Evolutionary conservation across 345 rosid genomes (phyloP).

Genomic region (Carallia brachiata): DNA sequence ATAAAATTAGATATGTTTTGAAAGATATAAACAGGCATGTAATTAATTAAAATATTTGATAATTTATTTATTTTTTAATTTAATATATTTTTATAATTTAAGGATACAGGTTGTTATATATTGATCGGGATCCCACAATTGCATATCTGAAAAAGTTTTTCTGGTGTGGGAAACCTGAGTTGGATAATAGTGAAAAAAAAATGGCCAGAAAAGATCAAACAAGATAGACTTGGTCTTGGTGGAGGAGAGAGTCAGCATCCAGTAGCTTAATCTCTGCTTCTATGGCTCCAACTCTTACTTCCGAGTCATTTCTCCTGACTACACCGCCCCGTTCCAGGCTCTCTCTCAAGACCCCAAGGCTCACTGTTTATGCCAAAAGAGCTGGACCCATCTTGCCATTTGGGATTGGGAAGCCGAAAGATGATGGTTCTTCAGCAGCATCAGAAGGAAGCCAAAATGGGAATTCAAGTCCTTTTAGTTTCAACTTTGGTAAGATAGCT

Average conservation of each 20-base stretch:
- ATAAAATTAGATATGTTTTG: no score
- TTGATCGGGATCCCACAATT: no score
- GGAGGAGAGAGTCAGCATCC: slow-evolving; percentile 21
- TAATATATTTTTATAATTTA: no score
- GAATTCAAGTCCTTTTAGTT: slow-evolving; percentile 54
- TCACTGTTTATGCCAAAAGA: slow-evolving; percentile 58
- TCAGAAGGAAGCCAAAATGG: slow-evolving; percentile 29
- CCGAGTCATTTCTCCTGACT: slow-evolving; percentile 59
- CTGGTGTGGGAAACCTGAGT: neutral
- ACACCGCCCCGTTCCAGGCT: slow-evolving; percentile 41
- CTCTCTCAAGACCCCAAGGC: slow-evolving; percentile 34
- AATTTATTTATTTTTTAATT: no score
- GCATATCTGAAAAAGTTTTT: no score
- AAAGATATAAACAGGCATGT: no score
- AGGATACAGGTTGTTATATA: no score
- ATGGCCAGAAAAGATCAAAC: slow-evolving; percentile 11
- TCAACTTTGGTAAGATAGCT: slow-evolving; percentile 55
- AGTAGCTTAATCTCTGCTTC: slow-evolving; percentile 11
- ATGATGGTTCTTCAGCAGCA: slow-evolving; percentile 19
- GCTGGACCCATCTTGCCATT: slow-evolving; percentile 42
- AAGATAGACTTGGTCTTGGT: slow-evolving; percentile 9
- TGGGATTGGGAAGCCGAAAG: slow-evolving; percentile 47
- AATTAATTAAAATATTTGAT: no score
- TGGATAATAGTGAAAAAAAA: neutral
- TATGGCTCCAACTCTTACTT: slow-evolving; percentile 66